Evolutionary conservation across 805 yeast species (phyloP).

Genomic region (Spathaspora girioi): DNA sequence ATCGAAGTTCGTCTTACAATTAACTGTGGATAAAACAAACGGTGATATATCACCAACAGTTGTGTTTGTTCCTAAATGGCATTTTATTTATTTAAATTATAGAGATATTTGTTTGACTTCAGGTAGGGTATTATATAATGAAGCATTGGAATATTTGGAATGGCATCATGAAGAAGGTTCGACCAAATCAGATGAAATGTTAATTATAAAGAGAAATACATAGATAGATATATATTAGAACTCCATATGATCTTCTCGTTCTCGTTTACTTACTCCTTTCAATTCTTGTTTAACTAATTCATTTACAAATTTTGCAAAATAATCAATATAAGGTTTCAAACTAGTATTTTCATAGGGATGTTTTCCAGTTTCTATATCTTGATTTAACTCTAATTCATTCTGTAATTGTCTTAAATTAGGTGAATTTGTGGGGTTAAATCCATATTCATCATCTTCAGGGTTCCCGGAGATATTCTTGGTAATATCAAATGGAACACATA

Average conservation of each 20-base stretch:
- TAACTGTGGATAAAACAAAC: slow-evolving; percentile 21
- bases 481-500: slow-evolving; percentile 85
- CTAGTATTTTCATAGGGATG: slow-evolving; percentile 62
- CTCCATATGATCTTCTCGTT: slow-evolving; percentile 32
- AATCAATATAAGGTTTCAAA: slow-evolving; percentile 65
- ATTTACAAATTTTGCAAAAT: slow-evolving; percentile 61
- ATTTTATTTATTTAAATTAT: slow-evolving; percentile 52
- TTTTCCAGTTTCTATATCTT: slow-evolving; percentile 14
- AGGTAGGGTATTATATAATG: slow-evolving; percentile 55
- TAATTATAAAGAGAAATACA: slow-evolving; percentile 33
- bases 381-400: slow-evolving; percentile 50
- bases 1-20: slow-evolving; percentile 44
- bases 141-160: slow-evolving; percentile 51
- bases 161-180: slow-evolving; percentile 54
- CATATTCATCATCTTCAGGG: slow-evolving; percentile 36
- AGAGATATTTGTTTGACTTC: slow-evolving; percentile 47
- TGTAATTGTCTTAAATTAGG: slow-evolving; percentile 71
- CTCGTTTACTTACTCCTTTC: slow-evolving; percentile 24
- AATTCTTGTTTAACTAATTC: slow-evolving; percentile 55
- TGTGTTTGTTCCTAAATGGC: slow-evolving; percentile 70
- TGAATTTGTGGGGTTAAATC: slow-evolving; percentile 75
- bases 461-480: slow-evolving; percentile 29
- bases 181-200: slow-evolving; percentile 20
- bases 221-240: slow-evolving; percentile 19
- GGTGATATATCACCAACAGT: slow-evolving; percentile 43